These are phyloP conservation scores for Monilinia fructicola DNA, from an alignment of 2,329 filamentous ascomycete genomes.

Conservation along the genomic window DNA sequence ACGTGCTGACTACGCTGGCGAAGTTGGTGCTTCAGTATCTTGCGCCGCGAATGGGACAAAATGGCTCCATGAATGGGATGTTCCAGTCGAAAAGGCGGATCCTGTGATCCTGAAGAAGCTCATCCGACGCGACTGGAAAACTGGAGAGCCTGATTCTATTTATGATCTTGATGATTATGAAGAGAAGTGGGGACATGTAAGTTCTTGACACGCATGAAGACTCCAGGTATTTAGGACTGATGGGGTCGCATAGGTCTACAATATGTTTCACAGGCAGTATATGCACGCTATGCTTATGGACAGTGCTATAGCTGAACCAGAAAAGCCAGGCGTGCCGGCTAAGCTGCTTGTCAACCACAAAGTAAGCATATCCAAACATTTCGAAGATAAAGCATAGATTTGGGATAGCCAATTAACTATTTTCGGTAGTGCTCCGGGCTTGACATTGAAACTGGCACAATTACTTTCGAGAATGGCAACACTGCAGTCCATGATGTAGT, in stretches of 20 bases:
- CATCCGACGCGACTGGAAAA: slow-evolving; percentile 69
- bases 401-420: not conserved
- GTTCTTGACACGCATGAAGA: slow-evolving; percentile 14
- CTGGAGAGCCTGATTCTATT: slow-evolving; percentile 56
- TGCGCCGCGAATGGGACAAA: slow-evolving; percentile 68
- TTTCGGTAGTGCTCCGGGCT: slow-evolving; percentile 38
- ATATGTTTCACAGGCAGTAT: slow-evolving; percentile 67
- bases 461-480: slow-evolving; percentile 43
- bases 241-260: slow-evolving; percentile 47
- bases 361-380: slow-evolving; percentile 40
- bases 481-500: slow-evolving; percentile 39
- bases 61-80: slow-evolving; percentile 66
- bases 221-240: not conserved
- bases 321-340: slow-evolving; percentile 55
- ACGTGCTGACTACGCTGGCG: slow-evolving; percentile 61
- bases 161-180: slow-evolving; percentile 58
- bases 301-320: slow-evolving; percentile 51
- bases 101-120: slow-evolving; percentile 63
- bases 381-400: slow-evolving; percentile 27
- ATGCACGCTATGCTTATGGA: slow-evolving; percentile 67
- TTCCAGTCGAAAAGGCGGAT: slow-evolving; percentile 62
- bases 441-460: slow-evolving; percentile 49
- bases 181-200: slow-evolving; percentile 58
- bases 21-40: slow-evolving; percentile 65
- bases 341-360: slow-evolving; percentile 57